Base-by-base conservation (phyloP, 768 basidiomycete genomes). In the Russula sp. region DNA sequence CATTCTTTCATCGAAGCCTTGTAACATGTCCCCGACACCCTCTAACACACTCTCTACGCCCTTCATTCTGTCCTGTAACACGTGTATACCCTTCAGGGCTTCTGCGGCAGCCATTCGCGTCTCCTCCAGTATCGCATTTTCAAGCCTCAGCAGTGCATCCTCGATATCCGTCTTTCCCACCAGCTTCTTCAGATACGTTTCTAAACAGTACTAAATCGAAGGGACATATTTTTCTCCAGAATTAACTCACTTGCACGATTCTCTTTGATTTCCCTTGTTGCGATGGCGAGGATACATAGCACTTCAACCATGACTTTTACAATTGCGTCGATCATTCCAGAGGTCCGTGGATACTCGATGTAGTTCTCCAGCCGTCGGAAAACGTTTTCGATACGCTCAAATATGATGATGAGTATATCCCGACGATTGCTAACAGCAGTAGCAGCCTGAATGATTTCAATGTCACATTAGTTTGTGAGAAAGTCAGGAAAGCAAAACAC, bases 101-200 rank as follows among this genome's bases (percentile, higher is more conserved):
- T 51, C 46, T 16, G 38, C 22, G 3, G 30, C 32, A 8, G n/a
- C 28, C 34, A 22, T 57, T 28, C 36, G 48, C 44, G 30, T 32
- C 34, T 65, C 64, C 5, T 55, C 54, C 18, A 44, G 36, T 1
- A 54, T 61, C 14, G 61, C 0, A 6, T 13, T 50, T 18, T 65
- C 59, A 9, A 61, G 9, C 7, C 30, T 38, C 22, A 26, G 38
- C 14, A 56, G 38, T 3, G 55, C 55, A 40, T 40, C 38, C 38
- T 36, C 28, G 3, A 64, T 40, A 1, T 55, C 53, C 1, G 4
- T 50, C 6, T 9, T 30, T n/a, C 63, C 59, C 4, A 30, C 32
- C 3, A 65, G 30, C 20, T 26, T 57, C 8, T 36, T 65, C 16
- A 42, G 0, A 51, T 44, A 44, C 5, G 0, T 46, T 61, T 56